A percentile compares a stretch with the other conserved stretches of the same genome.
Evolutionary conservation across 257 asterid genomes (phyloP).

Genomic region (Henckelia pumila): DNA sequence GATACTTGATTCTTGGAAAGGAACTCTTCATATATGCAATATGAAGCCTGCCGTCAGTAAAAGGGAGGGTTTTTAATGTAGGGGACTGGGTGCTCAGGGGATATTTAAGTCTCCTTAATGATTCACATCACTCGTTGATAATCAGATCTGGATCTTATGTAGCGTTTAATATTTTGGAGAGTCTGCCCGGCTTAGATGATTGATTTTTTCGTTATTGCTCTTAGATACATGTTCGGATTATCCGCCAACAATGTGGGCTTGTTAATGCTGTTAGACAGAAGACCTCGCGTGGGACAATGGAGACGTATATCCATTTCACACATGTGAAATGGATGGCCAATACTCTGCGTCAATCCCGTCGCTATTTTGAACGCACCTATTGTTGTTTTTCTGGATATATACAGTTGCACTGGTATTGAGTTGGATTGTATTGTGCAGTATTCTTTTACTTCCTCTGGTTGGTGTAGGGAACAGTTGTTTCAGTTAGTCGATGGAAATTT

Average conservation of each 20-base stretch:
- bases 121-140: background rate
- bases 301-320: conserved; percentile 50
- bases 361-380: background rate
- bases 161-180: background rate
- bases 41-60: background rate
- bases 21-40: background rate
- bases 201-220: background rate
- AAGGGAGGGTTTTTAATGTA: background rate
- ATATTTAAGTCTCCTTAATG: background rate
- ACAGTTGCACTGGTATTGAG: background rate
- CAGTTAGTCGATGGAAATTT: background rate
- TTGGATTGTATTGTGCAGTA: background rate
- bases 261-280: conserved; percentile 69
- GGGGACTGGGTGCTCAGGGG: background rate
- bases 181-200: background rate
- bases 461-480: background rate
- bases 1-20: background rate
- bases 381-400: background rate
- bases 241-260: conserved; percentile 67
- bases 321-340: conserved; percentile 23
- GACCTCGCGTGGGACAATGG: conserved; percentile 64
- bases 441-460: background rate
- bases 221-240: conserved; percentile 77
- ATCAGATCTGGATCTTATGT: background rate
- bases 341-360: conserved; percentile 4